These are phyloP conservation scores for Fusarium albidum DNA, from an alignment of 2,329 filamentous ascomycete genomes.

Conservation along the genomic window DNA sequence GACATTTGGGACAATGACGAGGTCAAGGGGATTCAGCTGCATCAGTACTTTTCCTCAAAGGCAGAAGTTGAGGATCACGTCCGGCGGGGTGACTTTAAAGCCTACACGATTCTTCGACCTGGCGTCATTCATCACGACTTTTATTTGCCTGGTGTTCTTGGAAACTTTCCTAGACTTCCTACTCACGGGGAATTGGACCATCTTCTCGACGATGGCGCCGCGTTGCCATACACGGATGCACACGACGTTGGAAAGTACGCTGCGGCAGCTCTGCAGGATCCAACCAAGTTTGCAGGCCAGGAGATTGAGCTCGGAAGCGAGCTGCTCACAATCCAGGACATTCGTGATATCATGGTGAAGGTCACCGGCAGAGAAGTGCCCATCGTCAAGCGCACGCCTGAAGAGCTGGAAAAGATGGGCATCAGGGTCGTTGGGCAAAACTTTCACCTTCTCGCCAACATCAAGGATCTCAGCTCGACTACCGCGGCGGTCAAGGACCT, in stretches of 20 bases:
- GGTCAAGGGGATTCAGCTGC: conserved; percentile 24
- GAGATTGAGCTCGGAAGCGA: conserved; percentile 45
- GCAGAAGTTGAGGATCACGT: conserved; percentile 46
- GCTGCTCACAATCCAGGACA: conserved; percentile 41
- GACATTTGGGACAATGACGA: conserved; percentile 36
- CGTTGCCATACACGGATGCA: conserved; percentile 41
- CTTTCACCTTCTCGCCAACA: conserved; percentile 23
- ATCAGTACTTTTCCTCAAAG: conserved; percentile 49
- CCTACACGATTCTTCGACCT: conserved; percentile 47
- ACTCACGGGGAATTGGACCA: conserved; percentile 41
- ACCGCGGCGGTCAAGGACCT: conserved; percentile 1
- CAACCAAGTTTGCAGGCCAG: conserved; percentile 40
- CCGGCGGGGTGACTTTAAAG: conserved; percentile 35
- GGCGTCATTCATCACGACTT: conserved; percentile 42
- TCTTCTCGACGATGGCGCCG: conserved; percentile 26
- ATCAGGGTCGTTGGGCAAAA: conserved; percentile 1
- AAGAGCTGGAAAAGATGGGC: conserved; percentile 11
- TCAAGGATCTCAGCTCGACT: conserved; percentile 7
- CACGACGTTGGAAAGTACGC: conserved; percentile 45
- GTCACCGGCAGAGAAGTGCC: conserved; percentile 44
- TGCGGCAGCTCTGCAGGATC: conserved; percentile 43
- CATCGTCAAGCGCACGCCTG: conserved; percentile 21
- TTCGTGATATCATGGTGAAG: conserved; percentile 38
- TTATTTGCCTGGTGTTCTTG: conserved; percentile 26
- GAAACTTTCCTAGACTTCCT: conserved; percentile 43